Conservation (phyloP, 73 alveolate species). For the Blepharisma stoltei region DNA sequence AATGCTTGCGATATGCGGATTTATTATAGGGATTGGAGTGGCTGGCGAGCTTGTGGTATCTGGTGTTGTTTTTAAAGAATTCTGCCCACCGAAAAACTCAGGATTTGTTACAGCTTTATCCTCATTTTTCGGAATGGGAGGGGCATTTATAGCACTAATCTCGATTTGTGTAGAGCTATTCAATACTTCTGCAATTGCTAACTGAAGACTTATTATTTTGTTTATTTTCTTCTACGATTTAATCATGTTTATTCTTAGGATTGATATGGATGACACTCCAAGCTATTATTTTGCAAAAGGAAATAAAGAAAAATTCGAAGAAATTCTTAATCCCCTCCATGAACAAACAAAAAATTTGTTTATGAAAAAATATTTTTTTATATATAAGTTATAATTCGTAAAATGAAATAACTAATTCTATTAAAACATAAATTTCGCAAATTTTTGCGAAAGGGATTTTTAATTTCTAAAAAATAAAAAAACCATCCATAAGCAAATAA, state of each 20-base stretch:
- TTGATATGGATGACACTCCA: background rate
- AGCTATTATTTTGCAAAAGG: background rate
- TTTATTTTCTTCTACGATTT: background rate
- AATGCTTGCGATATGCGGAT: background rate
- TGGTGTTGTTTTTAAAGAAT: background rate
- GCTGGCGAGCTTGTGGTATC: constrained; percentile 18
- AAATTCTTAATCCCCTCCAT: no score
- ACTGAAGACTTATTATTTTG: constrained; percentile 15
- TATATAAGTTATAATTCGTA: no score
- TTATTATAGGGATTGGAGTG: constrained; percentile 12
- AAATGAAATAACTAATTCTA: no score
- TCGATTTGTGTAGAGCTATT: background rate
- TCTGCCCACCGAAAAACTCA: constrained; percentile 15
- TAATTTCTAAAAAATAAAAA: no score
- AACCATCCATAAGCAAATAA: no score
- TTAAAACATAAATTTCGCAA: no score
- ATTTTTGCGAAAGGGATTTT: no score
- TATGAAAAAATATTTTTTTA: no score
- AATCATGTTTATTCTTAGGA: background rate
- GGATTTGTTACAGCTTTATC: background rate
- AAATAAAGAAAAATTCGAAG: background rate
- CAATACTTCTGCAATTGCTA: background rate
- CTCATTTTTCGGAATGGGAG: background rate
- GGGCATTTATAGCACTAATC: background rate
- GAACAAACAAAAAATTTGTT: no score